Evolutionary conservation across 169 alveolate genomes (phyloP).

Genomic region (Cryptosporidium ubiquitum): DNA sequence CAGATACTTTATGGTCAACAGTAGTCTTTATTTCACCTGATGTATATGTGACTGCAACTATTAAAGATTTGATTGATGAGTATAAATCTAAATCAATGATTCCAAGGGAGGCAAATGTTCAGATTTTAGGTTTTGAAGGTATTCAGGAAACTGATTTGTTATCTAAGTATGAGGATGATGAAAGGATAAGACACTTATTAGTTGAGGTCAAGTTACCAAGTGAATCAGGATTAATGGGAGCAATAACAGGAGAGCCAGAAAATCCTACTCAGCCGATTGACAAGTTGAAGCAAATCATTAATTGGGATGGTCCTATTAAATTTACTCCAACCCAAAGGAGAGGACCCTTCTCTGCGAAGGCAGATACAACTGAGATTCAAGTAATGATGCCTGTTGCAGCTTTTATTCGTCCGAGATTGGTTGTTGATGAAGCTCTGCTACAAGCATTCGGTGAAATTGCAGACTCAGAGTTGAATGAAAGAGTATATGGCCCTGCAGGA

Average conservation of each 20-base stretch:
- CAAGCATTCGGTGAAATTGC: constrained; percentile 74
- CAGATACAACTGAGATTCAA: constrained; percentile 67
- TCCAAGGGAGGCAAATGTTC: constrained; percentile 70
- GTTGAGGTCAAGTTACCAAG: constrained; percentile 58
- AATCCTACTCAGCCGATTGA: constrained; percentile 64
- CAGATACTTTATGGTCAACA: constrained; percentile 71
- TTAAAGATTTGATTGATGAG: constrained; percentile 61
- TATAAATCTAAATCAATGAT: constrained; percentile 56
- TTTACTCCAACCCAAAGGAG: constrained; percentile 58
- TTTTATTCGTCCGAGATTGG: constrained; percentile 56
- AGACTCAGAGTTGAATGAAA: constrained; percentile 52
- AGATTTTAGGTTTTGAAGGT: constrained; percentile 39
- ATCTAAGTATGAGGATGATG: constrained; percentile 70
- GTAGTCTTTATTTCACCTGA: constrained; percentile 64
- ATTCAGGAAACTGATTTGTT: constrained; percentile 61
- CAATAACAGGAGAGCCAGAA: constrained; percentile 36
- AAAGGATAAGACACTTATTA: constrained; percentile 64
- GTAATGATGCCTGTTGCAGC: constrained; percentile 74
- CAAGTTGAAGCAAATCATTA: constrained; percentile 54
- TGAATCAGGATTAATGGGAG: constrained; percentile 62
- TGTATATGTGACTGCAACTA: constrained; percentile 60
- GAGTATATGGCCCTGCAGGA: constrained; percentile 60
- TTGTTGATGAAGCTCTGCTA: constrained; percentile 47
- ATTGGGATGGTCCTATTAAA: constrained; percentile 73
- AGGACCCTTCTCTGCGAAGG: constrained; percentile 57